Evolutionary conservation across 169 alveolate genomes (phyloP), one percentile per base, ranked within the genome.

Genomic region (Toxoplasma gondii): DNA sequence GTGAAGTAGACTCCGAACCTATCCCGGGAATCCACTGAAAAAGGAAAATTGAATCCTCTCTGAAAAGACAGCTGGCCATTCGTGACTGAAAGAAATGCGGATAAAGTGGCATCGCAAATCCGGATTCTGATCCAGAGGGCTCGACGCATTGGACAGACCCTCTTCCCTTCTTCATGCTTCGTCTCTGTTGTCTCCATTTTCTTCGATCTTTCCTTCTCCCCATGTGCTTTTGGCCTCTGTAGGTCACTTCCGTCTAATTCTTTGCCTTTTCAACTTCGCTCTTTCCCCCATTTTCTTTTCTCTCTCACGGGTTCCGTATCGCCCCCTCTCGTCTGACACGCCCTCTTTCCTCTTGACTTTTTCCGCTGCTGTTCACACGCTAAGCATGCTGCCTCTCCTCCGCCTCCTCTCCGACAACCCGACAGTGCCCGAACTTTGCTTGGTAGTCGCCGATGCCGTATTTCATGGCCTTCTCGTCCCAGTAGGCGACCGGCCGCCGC

Each of bases 391-490:
- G 74, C 9, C 43, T 22, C 27, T 74, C 43, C 41, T 74, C 84
- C 27, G 27, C 39, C 1, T 34, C 43, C 45, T 74, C 84, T 36
- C 84, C 90, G 5, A 41, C 19, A 34, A 82, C 36, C 31, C 44
- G 44, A 43, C 90, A 82, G 41, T 45, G 82, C 74, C 94, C 96
- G 43, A 78, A 94, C 58, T 94, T 94, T 54, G 82, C 86, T 10
- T 82, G 88, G 69, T 54, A 94, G 82, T 94, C 96, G 27, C 80
- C n/a, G n/a, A 88, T 44, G 58, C 96, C 96, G 17, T 45, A 83
- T 80, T 88, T 88, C 49, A 94, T 90, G 67, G 96, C 96, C 34
- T 82, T 84, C 83, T 94, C 96, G 54, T 94, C 96, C 94, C 94
- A 94, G 69, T 91, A 94, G 90, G 96, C 96, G 43, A 88, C 94